Evolutionary conservation across 495 filamentous ascomycete genomes (phyloP).

Genomic region (Xylaria nigripes): DNA sequence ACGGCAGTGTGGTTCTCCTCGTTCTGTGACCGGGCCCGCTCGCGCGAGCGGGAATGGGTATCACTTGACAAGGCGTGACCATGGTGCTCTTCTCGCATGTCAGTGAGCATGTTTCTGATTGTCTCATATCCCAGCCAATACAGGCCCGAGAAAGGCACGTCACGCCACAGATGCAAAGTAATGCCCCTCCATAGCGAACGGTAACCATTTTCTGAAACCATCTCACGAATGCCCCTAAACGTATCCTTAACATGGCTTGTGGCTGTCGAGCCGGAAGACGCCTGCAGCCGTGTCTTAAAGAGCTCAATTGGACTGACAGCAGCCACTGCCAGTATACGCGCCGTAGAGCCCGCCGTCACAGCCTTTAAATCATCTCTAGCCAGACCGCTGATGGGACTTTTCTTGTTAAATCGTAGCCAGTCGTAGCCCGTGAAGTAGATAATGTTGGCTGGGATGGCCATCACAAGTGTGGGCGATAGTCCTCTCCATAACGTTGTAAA

Average conservation of each 20-base stretch:
- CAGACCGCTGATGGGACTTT: slow-evolving; percentile 55
- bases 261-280: slow-evolving; percentile 50
- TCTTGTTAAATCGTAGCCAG: slow-evolving; percentile 65
- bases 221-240: slow-evolving; percentile 60
- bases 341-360: slow-evolving; percentile 67
- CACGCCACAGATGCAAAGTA: slow-evolving; percentile 87
- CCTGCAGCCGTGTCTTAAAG: slow-evolving; percentile 88
- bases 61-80: slow-evolving; percentile 27
- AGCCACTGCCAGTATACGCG: slow-evolving; percentile 70
- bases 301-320: slow-evolving; percentile 89
- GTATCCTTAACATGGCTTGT: slow-evolving; percentile 59
- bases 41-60: slow-evolving; percentile 21
- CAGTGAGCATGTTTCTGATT: slow-evolving; percentile 56
- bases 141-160: slow-evolving; percentile 92
- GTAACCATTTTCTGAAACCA: slow-evolving; percentile 71
- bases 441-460: slow-evolving; percentile 92
- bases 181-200: slow-evolving; percentile 86
- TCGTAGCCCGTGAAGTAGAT: slow-evolving; percentile 99
- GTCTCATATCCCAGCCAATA: slow-evolving; percentile 98
- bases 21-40: slow-evolving; percentile 41
- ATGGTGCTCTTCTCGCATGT: slow-evolving; percentile 48
- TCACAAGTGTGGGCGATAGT: slow-evolving; percentile 81
- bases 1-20: slow-evolving; percentile 56
- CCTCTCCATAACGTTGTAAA: slow-evolving; percentile 83
- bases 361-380: slow-evolving; percentile 65